Evolutionary conservation across 768 basidiomycete species (phyloP).

Genomic region (Hygrophorus pudorinus): DNA sequence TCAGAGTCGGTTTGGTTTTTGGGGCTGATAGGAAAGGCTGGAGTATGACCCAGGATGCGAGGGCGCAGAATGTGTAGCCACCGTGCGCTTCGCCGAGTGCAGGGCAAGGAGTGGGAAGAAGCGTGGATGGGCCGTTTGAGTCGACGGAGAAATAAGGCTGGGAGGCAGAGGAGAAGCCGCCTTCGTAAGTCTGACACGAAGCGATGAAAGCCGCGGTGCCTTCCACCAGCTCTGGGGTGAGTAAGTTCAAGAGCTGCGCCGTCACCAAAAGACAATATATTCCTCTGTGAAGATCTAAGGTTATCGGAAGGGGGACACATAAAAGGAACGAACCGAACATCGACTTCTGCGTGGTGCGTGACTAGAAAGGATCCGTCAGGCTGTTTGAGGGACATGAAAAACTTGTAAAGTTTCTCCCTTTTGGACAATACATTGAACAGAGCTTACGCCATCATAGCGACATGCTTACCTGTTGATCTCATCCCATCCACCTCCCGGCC

Average conservation of each 20-base stretch:
- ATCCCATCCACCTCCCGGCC: conserved; percentile 75
- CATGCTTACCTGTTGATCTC: conserved; percentile 62
- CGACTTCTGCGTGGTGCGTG: conserved; percentile 80
- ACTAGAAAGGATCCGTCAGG: conserved; percentile 92
- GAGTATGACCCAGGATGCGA: conserved; percentile 77
- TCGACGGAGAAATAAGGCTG: conserved; percentile 51
- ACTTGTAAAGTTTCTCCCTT: conserved; percentile 72
- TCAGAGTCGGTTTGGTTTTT: conserved; percentile 32
- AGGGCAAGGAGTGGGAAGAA: conserved; percentile 45
- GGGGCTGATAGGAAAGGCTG: conserved; percentile 35
- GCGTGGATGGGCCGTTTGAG: conserved; percentile 10
- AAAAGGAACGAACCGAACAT: conserved; percentile 60
- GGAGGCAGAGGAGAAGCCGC: conserved; percentile 80
- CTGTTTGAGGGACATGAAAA: conserved; percentile 89
- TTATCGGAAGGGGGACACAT: neutral
- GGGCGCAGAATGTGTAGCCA: conserved; percentile 91
- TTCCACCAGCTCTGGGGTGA: conserved; percentile 79
- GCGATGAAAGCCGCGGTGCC: conserved; percentile 74
- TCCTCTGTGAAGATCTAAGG: conserved; percentile 42
- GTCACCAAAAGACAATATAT: conserved; percentile 86
- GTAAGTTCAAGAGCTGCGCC: conserved; percentile 72
- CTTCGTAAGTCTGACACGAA: conserved; percentile 95
- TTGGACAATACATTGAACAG: neutral
- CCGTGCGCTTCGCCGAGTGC: conserved; percentile 94
- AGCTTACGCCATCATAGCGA: neutral